phyloP scores from a whole-genome alignment of 176 grass and related monocot species.

The Puccinellia tenuiflora region DNA sequence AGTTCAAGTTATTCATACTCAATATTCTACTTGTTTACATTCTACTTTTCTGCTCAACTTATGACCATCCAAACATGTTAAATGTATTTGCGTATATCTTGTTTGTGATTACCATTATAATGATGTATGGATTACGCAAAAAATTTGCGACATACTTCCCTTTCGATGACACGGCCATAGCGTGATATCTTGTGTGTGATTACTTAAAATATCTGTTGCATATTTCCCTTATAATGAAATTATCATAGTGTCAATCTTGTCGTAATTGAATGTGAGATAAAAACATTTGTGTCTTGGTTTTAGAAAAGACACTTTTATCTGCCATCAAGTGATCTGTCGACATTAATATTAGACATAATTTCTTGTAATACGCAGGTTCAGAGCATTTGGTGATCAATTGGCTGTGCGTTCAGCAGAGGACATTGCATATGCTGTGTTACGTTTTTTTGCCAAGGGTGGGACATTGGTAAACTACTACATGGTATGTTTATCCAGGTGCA shows the following conservation, averaged over 20 bases:
- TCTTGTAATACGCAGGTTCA: constrained; percentile 50
- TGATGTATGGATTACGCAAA: background rate
- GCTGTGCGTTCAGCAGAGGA: constrained; percentile 85
- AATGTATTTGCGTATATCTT: background rate
- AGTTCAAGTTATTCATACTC: constrained; percentile 44
- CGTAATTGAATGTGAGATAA: background rate
- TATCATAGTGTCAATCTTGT: background rate
- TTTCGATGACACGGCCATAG: background rate
- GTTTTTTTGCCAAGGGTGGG: constrained; percentile 82
- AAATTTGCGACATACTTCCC: background rate
- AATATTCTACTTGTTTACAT: constrained; percentile 11
- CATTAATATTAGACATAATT: constrained; percentile 11
- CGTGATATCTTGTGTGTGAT: background rate
- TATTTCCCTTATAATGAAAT: background rate
- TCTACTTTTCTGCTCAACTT: background rate
- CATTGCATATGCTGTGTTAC: constrained; percentile 73
- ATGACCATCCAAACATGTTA: constrained; percentile 9
- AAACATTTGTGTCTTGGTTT: background rate
- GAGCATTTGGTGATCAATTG: constrained; percentile 66
- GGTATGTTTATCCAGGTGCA: constrained; percentile 35
- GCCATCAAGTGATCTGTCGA: background rate
- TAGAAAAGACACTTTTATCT: background rate
- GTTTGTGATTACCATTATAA: background rate
- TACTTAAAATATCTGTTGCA: background rate
- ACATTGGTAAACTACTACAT: constrained; percentile 85